phyloP scores from a whole-genome alignment of 805 yeast species.

The Nakazawaea siamensis region DNA sequence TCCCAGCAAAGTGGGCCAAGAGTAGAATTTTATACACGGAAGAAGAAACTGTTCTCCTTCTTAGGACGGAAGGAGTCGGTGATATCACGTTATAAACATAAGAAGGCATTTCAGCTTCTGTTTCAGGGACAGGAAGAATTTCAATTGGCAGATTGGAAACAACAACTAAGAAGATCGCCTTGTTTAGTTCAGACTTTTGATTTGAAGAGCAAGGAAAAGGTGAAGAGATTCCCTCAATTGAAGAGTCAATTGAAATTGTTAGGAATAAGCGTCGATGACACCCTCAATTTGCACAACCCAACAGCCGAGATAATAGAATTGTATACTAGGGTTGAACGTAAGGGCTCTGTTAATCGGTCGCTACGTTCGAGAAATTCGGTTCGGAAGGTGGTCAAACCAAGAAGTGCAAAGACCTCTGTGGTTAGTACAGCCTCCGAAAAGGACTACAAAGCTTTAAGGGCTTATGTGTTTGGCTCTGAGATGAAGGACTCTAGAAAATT shows the following conservation, averaged over 20 bases:
- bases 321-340: too few species aligned
- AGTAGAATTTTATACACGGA: conserved; percentile 1
- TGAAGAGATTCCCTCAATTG: conserved; percentile 17
- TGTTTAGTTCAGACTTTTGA: conserved; percentile 2
- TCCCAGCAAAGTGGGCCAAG: too few species aligned
- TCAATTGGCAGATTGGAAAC: background rate
- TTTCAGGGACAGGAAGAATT: background rate
- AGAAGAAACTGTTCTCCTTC: conserved; percentile 3
- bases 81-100: background rate
- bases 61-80: conserved; percentile 1
- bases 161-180: background rate
- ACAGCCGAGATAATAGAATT: too few species aligned
- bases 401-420: background rate
- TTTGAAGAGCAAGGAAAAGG: conserved; percentile 9
- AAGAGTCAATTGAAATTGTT: conserved; percentile 14
- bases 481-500: conserved; percentile 14
- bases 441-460: conserved; percentile 16
- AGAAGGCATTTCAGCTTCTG: background rate
- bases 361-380: too few species aligned
- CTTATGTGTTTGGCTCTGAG: conserved; percentile 12
- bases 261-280: conserved; percentile 2
- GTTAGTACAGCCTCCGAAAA: conserved; percentile 10
- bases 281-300: conserved; percentile 11
- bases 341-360: too few species aligned
- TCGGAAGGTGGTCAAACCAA: too few species aligned